Base-by-base conservation (phyloP, 148 eudicot genomes). In the Vaccinium vitisidaea region DNA sequence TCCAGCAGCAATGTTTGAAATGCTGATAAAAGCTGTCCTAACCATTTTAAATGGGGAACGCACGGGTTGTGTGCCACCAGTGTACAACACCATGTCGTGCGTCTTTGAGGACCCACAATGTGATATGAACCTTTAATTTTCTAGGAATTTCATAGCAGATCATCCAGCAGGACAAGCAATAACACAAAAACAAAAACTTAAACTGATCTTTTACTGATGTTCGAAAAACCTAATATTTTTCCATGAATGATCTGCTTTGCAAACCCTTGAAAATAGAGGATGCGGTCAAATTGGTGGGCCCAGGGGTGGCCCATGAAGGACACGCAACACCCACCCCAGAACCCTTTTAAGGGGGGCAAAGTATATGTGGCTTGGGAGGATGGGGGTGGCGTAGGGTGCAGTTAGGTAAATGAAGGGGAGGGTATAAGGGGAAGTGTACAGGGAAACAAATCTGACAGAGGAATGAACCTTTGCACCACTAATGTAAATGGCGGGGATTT, bases 401-500 rank as follows among this genome's bases (percentile, higher is more conserved):
- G 39, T 27, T 14, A 12, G 63, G 8, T 15, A 53, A 53, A 6
- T 11, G 5, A 50, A n/a, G 52, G 80, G 56, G 39, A 13, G 11
- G 46, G 56, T 18, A 1, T 11, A 78, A 52, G 23, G 39, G 13
- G 30, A 54, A 1, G n/a, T 23, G 18, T n/a, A 49, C 54, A 56
- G 58, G 25, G 82, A 58, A 80, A 80, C 14, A 36, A 80, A 80
- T 80, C 27, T 56, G 69, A 36, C 11, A 6, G 63, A 53, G 50
- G 46, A 61, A 56, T 16, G 50, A 80, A 55, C 52, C 82, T 30
- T 71, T 80, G 46, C 58, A 73, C 83, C 75, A 53, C 53, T 39
- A 74, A 79, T 1, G 39, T 30, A 70, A n/a, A 46, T 5, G 43
- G 46, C 7, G 12, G 70, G 83, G 56, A 14, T 12, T 4, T 48